Evolutionary conservation across 106 monocot genomes (phyloP).

Genomic region (Vanilla planifolia): DNA sequence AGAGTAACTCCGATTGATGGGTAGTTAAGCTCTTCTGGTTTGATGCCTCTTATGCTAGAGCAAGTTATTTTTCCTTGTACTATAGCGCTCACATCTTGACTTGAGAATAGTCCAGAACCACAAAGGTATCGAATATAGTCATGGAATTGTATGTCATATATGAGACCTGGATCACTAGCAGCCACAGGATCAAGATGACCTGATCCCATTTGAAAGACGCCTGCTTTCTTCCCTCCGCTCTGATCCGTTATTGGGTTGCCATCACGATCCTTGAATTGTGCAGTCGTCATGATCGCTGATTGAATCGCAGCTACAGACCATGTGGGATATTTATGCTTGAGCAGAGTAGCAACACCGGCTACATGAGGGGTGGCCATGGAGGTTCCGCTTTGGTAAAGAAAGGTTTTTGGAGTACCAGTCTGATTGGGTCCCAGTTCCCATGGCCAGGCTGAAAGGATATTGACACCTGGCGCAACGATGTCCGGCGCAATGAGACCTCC

Average conservation of each 20-base stretch:
- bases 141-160: slow-evolving; percentile 13
- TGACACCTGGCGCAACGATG: slow-evolving; percentile 27
- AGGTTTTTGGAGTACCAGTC: neutral
- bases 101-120: neutral
- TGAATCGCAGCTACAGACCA: slow-evolving; percentile 23
- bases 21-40: slow-evolving; percentile 17
- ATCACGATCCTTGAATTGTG: neutral
- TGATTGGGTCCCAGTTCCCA: slow-evolving; percentile 1
- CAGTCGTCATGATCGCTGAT: slow-evolving; percentile 30
- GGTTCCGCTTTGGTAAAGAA: slow-evolving; percentile 24
- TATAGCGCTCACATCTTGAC: slow-evolving; percentile 7
- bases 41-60: neutral
- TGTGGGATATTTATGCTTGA: slow-evolving; percentile 11
- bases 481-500: slow-evolving; percentile 30
- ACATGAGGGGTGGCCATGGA: slow-evolving; percentile 55
- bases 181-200: slow-evolving; percentile 12
- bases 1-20: slow-evolving; percentile 18
- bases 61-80: neutral
- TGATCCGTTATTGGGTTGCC: slow-evolving; percentile 15
- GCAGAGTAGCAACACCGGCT: slow-evolving; percentile 29
- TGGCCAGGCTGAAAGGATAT: slow-evolving; percentile 37
- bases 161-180: slow-evolving; percentile 24
- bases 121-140: slow-evolving; percentile 25
- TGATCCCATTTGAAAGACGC: slow-evolving; percentile 9
- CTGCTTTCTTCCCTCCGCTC: neutral